Conservation (phyloP, 257 asterid species). For the Verbena officinalis region DNA sequence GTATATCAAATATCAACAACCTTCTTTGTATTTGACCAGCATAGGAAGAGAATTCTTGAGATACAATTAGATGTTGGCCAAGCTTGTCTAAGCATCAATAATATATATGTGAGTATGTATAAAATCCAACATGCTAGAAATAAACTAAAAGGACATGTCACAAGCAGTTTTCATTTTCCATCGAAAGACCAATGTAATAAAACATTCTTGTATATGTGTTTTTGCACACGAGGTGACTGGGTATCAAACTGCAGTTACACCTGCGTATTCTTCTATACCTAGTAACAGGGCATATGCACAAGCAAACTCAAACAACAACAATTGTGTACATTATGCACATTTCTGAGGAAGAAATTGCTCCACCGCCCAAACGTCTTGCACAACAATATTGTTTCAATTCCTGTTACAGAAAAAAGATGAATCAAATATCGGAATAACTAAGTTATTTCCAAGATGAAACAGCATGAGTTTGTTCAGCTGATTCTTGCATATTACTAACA, state of each 20-base stretch:
- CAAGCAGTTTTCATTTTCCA: not conserved
- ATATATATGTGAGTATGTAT: too few species aligned
- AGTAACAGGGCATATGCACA: not conserved
- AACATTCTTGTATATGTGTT: not conserved
- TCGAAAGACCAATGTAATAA: not conserved
- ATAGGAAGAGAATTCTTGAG: too few species aligned
- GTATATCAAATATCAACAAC: too few species aligned
- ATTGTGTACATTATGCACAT: conserved; percentile 1
- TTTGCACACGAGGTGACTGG: not conserved
- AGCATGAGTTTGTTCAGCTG: not conserved
- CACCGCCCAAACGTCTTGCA: conserved; percentile 5
- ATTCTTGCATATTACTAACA: too few species aligned
- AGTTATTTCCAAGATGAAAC: not conserved
- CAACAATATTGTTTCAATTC: conserved; percentile 9
- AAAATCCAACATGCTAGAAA: not conserved
- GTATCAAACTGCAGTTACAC: not conserved
- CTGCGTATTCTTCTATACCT: conserved; percentile 18
- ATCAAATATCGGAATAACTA: too few species aligned
- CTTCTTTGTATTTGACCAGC: too few species aligned
- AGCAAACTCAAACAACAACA: conserved; percentile 3
- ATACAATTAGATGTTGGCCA: too few species aligned
- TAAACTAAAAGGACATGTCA: not conserved
- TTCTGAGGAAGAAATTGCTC: conserved; percentile 8
- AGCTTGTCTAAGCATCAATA: too few species aligned
- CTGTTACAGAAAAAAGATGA: not conserved